Conservation (phyloP, 208 protist genomes). For the Trypanosoma boissoni region DNA sequence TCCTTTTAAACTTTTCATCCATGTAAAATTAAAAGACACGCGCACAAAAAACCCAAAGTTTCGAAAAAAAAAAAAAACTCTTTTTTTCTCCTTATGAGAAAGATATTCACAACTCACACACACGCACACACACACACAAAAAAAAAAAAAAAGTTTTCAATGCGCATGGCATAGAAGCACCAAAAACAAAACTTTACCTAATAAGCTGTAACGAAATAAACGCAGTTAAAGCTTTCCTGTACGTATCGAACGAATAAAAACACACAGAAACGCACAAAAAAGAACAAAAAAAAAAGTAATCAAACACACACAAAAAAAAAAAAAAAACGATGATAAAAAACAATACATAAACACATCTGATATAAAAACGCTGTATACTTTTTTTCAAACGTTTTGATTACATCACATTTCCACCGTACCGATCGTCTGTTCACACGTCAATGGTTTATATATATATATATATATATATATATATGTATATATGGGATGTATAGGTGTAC, state of each 20-base stretch:
- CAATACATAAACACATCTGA: neutral
- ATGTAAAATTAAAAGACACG: neutral
- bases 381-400: too few relatives aligned
- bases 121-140: neutral
- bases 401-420: too few relatives aligned
- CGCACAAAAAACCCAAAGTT: neutral
- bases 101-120: too few relatives aligned
- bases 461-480: too few relatives aligned
- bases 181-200: too few relatives aligned
- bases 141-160: slow-evolving; percentile 4
- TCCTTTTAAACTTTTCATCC: neutral
- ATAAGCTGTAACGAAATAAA: too few relatives aligned
- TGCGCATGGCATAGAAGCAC: too few relatives aligned
- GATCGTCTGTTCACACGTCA: too few relatives aligned
- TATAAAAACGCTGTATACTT: neutral
- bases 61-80: neutral
- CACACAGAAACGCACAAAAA: neutral
- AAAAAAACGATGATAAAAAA: neutral
- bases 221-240: neutral
- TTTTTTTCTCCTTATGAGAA: too few relatives aligned
- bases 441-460: too few relatives aligned
- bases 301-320: neutral
- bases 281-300: neutral
- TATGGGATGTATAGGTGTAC: too few relatives aligned
- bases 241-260: neutral